Evolutionary conservation across 257 asterid genomes (phyloP).

Genomic region (Capsicum pubescens): DNA sequence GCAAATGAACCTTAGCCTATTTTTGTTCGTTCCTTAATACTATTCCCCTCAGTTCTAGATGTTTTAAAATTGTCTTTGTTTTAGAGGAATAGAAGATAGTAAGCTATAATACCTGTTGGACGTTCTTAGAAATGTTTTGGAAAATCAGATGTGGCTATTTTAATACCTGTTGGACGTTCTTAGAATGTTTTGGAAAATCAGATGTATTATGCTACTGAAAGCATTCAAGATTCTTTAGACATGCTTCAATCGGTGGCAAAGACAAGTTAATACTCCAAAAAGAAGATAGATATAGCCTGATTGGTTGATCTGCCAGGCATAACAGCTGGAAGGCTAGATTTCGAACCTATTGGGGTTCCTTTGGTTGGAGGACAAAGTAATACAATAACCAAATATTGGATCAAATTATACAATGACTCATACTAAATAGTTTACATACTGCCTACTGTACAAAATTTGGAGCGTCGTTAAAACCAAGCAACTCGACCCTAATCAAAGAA

Average conservation of each 20-base stretch:
- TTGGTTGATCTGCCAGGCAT: background rate
- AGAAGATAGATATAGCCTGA: background rate
- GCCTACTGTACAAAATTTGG: no score
- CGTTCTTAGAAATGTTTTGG: background rate
- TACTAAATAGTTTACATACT: no score
- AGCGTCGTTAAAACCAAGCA: no score
- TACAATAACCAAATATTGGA: no score
- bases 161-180: background rate
- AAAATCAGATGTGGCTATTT: background rate
- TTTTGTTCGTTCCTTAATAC: background rate
- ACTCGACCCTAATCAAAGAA: no score
- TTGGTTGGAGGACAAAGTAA: no score
- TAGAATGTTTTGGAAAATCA: background rate
- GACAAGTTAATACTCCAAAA: background rate
- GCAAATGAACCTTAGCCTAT: background rate
- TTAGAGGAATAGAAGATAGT: background rate
- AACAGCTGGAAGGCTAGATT: no score
- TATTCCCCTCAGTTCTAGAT: background rate
- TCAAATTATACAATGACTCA: no score
- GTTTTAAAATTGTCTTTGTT: background rate
- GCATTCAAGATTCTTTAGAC: background rate
- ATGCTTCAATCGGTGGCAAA: background rate
- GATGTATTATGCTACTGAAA: background rate
- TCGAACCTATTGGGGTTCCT: no score
- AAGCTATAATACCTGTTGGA: background rate